Percentiles rank a stretch among this genome's conserved stretches.
phyloP scores from a whole-genome alignment of 2,329 filamentous ascomycete genomes.

The Lecanicillium sp. region DNA sequence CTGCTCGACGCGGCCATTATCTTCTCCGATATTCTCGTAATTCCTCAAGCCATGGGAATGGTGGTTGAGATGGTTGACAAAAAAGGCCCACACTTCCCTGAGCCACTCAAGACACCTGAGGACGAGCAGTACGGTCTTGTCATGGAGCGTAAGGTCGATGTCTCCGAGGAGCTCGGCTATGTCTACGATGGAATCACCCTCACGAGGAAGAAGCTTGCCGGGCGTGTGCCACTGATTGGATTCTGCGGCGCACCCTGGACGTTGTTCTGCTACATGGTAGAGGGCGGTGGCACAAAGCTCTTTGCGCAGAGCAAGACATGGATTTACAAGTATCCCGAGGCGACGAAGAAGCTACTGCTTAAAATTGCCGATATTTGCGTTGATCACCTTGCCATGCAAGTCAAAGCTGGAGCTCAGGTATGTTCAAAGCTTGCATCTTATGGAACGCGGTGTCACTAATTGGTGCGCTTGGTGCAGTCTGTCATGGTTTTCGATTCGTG shows the following conservation, averaged over 20 bases:
- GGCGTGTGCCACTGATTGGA: conserved; percentile 85
- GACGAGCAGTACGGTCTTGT: conserved; percentile 78
- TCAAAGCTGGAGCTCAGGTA: conserved; percentile 85
- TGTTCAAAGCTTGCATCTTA: conserved; percentile 11
- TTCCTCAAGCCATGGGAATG: conserved; percentile 98
- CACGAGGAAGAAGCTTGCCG: conserved; percentile 78
- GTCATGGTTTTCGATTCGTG: conserved; percentile 98
- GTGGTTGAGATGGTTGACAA: conserved; percentile 97
- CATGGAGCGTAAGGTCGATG: conserved; percentile 71
- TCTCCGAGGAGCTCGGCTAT: conserved; percentile 77
- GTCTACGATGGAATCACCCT: conserved; percentile 93
- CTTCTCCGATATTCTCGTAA: conserved; percentile 96
- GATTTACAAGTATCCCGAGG: conserved; percentile 83
- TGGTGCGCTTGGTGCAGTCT: conserved; percentile 43
- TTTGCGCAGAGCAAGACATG: conserved; percentile 94
- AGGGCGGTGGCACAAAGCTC: conserved; percentile 91
- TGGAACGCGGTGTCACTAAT: conserved; percentile 4
- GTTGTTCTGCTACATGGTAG: conserved; percentile 96
- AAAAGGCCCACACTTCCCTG: conserved; percentile 90
- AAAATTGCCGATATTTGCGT: conserved; percentile 94
- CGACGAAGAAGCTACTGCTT: conserved; percentile 70
- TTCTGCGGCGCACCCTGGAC: conserved; percentile 98
- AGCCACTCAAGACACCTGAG: conserved; percentile 68
- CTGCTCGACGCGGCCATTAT: conserved; percentile 96
- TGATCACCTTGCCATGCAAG: conserved; percentile 86